These are phyloP conservation scores for Cladophialophora yegresii DNA, from an alignment of 2,329 filamentous ascomycete species.

Conservation along the genomic window DNA sequence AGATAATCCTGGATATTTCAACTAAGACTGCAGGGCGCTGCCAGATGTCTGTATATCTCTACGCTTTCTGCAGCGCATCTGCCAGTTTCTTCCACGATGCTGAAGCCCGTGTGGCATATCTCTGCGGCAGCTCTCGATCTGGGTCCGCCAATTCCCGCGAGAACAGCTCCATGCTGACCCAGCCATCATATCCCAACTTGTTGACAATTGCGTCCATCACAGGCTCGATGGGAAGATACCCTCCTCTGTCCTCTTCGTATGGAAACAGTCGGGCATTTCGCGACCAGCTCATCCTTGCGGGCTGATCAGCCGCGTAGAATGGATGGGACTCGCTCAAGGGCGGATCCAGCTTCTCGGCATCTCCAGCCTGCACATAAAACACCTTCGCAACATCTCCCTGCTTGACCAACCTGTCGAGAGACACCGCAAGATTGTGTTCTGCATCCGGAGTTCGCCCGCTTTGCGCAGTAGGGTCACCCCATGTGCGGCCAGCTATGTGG, in stretches of 20 bases:
- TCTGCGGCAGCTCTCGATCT: not conserved
- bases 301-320: conserved; percentile 61
- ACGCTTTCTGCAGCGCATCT: not conserved
- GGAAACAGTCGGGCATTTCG: conserved; percentile 75
- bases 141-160: conserved; percentile 2
- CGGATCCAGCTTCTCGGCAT: conserved; percentile 64
- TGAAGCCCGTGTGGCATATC: conserved; percentile 5
- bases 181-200: conserved; percentile 59
- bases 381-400: conserved; percentile 65
- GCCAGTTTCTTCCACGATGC: conserved; percentile 10
- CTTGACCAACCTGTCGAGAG: conserved; percentile 56
- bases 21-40: too few relatives aligned
- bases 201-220: conserved; percentile 64
- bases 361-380: conserved; percentile 75
- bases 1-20: too few relatives aligned
- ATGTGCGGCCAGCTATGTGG: conserved; percentile 72
- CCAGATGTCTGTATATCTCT: not conserved
- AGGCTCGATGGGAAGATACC: conserved; percentile 66
- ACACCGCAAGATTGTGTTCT: conserved; percentile 57
- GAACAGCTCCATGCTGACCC: conserved; percentile 29
- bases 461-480: conserved; percentile 63
- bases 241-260: conserved; percentile 62
- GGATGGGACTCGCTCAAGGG: conserved; percentile 61
- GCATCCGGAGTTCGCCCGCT: conserved; percentile 57
- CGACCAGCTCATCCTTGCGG: conserved; percentile 73